Evolutionary conservation across 179 eudicot genomes (phyloP).

Genomic region (Kewa caespitosa): DNA sequence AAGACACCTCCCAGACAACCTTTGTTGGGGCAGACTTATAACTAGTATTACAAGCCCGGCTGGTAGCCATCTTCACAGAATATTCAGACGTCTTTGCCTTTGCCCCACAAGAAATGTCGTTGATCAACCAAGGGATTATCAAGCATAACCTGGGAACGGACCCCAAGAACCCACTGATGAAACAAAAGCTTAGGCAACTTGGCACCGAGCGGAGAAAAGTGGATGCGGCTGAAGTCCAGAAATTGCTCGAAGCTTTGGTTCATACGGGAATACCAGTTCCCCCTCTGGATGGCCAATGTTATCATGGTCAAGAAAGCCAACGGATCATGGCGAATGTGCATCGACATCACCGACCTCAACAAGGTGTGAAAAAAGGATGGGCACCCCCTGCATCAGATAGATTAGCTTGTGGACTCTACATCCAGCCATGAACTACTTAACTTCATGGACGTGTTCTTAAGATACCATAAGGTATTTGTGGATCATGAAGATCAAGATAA

Average conservation of each 20-base stretch:
- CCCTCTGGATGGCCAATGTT: background rate
- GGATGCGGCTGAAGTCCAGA: background rate
- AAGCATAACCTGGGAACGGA: background rate
- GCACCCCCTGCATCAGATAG: background rate
- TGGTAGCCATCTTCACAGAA: no score
- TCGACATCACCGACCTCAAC: background rate
- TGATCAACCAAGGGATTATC: background rate
- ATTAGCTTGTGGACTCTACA: background rate
- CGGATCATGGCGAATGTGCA: conserved; percentile 6
- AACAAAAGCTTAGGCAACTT: background rate
- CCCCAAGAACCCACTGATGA: background rate
- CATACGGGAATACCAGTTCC: background rate
- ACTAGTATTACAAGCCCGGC: no score
- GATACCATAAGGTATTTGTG: conserved; percentile 5
- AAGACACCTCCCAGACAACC: no score
- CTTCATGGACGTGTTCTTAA: conserved; percentile 2
- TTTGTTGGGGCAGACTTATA: no score
- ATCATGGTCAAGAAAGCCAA: conserved; percentile 4
- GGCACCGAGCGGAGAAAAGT: background rate
- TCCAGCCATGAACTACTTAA: background rate
- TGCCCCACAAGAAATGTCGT: background rate
- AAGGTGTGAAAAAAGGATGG: background rate
- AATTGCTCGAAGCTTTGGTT: background rate
- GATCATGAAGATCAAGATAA: background rate
- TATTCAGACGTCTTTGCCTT: no score